Percentiles rank a stretch among this genome's conserved stretches.
These are phyloP conservation scores for Daldinia loculata DNA, from an alignment of 495 filamentous ascomycete species.

Conservation along the genomic window DNA sequence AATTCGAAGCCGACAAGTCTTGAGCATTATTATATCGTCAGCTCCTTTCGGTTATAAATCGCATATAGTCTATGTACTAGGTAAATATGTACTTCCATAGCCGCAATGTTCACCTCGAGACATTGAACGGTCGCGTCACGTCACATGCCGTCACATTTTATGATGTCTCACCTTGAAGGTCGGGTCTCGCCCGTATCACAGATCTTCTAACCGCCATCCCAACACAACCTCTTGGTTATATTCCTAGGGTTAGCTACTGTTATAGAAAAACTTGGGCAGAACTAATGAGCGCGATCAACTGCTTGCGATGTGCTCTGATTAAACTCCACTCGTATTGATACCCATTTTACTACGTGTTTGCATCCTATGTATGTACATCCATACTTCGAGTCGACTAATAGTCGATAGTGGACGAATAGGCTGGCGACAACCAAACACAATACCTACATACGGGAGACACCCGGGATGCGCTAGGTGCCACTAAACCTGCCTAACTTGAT, in stretches of 20 bases:
- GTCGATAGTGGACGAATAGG: neutral
- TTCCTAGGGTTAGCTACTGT: conserved; percentile 1
- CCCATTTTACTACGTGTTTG: conserved; percentile 1
- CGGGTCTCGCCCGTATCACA: conserved; percentile 28
- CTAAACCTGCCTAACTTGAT: neutral
- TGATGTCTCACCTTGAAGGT: conserved; percentile 28
- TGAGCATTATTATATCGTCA: neutral
- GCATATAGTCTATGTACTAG: neutral
- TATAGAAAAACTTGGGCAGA: neutral
- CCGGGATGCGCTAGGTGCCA: conserved; percentile 1
- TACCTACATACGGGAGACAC: neutral
- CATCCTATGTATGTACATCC: neutral
- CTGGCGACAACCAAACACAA: conserved; percentile 2
- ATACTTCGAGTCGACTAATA: conserved; percentile 8
- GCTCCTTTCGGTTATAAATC: neutral
- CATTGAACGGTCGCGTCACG: conserved; percentile 26
- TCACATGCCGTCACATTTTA: conserved; percentile 34
- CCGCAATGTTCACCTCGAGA: conserved; percentile 15
- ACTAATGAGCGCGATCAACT: neutral
- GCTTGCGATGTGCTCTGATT: conserved; percentile 6
- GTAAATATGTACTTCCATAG: conserved; percentile 16
- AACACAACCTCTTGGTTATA: conserved; percentile 8
- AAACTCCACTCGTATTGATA: conserved; percentile 12
- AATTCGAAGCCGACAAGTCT: neutral
- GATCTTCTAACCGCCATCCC: conserved; percentile 9